phyloP scores from a whole-genome alignment of 2,329 filamentous ascomycete species.

The Verticillium isaacii region DNA sequence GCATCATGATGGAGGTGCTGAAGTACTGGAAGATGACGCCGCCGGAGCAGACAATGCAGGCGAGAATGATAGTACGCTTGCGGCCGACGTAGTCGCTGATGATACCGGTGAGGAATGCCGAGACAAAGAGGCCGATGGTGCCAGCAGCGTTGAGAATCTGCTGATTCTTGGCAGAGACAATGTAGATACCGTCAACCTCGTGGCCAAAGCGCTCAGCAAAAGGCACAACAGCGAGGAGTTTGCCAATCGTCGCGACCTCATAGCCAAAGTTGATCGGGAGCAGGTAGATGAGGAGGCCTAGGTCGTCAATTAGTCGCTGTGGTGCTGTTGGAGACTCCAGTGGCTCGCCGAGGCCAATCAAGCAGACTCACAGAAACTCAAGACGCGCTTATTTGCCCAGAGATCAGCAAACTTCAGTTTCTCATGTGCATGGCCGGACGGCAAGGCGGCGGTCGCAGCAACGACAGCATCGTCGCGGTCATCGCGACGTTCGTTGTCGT shows the following conservation, averaged over 20 bases:
- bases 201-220: slow-evolving; percentile 21
- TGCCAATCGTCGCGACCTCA: slow-evolving; percentile 21
- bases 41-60: slow-evolving; percentile 16
- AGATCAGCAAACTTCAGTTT: slow-evolving; percentile 7
- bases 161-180: slow-evolving; percentile 20
- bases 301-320: neutral
- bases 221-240: slow-evolving; percentile 21
- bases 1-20: slow-evolving; percentile 14
- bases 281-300: slow-evolving; percentile 21
- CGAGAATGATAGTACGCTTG: slow-evolving; percentile 18
- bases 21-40: slow-evolving; percentile 21
- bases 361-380: slow-evolving; percentile 13
- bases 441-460: neutral
- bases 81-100: slow-evolving; percentile 20
- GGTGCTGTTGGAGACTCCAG: neutral
- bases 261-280: slow-evolving; percentile 25
- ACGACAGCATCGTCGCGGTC: neutral
- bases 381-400: slow-evolving; percentile 15
- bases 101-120: slow-evolving; percentile 21
- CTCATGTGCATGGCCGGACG: neutral
- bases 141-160: slow-evolving; percentile 23
- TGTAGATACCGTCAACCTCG: slow-evolving; percentile 9
- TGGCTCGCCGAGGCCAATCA: neutral
- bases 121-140: slow-evolving; percentile 22
- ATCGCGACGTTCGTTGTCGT: neutral